A percentile compares a stretch with the other conserved stretches of the same genome.
Conservation (phyloP, 1,284 basidiomycete genomes). For the Irpex sp. region DNA sequence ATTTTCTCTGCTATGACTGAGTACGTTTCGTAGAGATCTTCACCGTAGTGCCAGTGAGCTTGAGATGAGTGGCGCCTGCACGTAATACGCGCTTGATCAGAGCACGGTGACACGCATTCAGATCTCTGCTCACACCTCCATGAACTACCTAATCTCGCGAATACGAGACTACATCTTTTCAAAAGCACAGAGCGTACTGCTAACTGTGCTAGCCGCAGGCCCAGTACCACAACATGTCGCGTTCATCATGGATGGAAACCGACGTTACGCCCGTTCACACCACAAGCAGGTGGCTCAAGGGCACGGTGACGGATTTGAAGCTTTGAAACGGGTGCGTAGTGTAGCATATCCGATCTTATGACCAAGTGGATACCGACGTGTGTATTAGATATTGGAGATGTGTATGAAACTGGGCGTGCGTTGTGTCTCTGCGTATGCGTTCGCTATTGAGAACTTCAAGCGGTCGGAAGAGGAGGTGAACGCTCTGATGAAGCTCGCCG, state of each 20-base stretch:
- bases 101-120: too few species aligned
- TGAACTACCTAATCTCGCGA: not conserved
- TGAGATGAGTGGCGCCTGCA: too few species aligned
- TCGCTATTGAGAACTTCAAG: slow-evolving; percentile 97
- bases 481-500: slow-evolving; percentile 83
- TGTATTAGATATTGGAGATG: slow-evolving; percentile 71
- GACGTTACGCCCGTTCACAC: slow-evolving; percentile 81
- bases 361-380: not conserved
- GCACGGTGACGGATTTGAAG: slow-evolving; percentile 84
- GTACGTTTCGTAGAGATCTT: too few species aligned
- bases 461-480: slow-evolving; percentile 86
- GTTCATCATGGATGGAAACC: slow-evolving; percentile 98
- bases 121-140: not conserved
- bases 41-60: too few species aligned
- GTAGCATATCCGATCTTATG: not conserved
- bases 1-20: too few species aligned
- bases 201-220: slow-evolving; percentile 70
- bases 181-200: slow-evolving; percentile 41
- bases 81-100: too few species aligned
- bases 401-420: slow-evolving; percentile 74
- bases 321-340: slow-evolving; percentile 70
- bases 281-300: slow-evolving; percentile 70
- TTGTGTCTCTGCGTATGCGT: slow-evolving; percentile 92
- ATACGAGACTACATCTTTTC: slow-evolving; percentile 19
- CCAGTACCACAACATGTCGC: slow-evolving; percentile 91